Base-by-base conservation (phyloP, 1,284 basidiomycete species). In the Cryptococcus sp. region DNA sequence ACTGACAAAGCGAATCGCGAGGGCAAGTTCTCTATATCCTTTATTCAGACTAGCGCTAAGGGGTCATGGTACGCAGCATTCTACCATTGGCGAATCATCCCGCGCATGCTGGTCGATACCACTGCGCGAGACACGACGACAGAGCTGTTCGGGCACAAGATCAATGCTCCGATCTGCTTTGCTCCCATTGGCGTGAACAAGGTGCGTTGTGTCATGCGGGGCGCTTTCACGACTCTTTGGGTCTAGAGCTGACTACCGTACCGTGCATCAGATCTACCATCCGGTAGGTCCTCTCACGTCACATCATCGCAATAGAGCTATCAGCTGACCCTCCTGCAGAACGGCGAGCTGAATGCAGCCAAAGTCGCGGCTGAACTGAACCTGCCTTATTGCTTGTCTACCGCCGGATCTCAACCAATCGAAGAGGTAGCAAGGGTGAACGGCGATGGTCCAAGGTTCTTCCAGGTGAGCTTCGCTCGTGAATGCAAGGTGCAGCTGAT, bases 101-200 rank as follows among this genome's bases (percentile, higher is more conserved):
- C 90, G 2, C 84, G 88, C 5, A 87, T 91, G 88, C 82, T 91
- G 47, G 84, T 85, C n/a, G 81, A 90, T 65, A 86, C 84, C 0
- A 85, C 85, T 2, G 70, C 76, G 10, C 83, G 89, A 19, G 84
- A 80, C 63, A 79, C 90, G 16, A 84, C 86, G 2, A 81, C 78
- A 15, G 80, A 79, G 6, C 67, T 86, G n/a, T 85, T 91, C 68
- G 90, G 89, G 3, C 83, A 86, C 40, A 87, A 80, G 41, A 78
- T 87, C 55, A 76, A 83, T 6, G 80, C 84, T 0, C 89, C 89
- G 0, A 67, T 91, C 13, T 78, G 89, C 58, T 76, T 91, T 53
- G 87, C 86, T 0, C 89, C 89, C 0, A 83, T 92, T 43, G 89
- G 89, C 6, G 85, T 87, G 3, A 89, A 90, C 68, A 85, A 83